Evolutionary conservation across 345 rosid genomes (phyloP).

Genomic region (Turritis glabra): DNA sequence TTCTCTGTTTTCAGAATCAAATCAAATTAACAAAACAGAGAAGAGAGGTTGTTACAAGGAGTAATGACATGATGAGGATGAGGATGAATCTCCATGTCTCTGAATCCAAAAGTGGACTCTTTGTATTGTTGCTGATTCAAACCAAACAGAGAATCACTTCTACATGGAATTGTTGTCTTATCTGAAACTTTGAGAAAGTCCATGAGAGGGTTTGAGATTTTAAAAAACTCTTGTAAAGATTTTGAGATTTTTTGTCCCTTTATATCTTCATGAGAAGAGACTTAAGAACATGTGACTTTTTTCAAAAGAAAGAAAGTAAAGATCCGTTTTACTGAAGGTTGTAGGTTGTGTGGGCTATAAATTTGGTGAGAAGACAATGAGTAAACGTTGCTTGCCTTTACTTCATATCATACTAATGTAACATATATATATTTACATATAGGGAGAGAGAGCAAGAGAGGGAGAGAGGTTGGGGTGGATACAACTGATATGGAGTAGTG

Average conservation of each 20-base stretch:
- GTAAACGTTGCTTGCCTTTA: constrained; percentile 26
- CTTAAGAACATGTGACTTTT: constrained; percentile 25
- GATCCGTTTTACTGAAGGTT: constrained; percentile 22
- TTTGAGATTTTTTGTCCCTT: not conserved
- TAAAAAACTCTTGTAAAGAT: constrained; percentile 1
- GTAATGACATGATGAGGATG: constrained; percentile 29
- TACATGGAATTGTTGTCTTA: constrained; percentile 42
- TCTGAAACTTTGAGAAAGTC: constrained; percentile 45
- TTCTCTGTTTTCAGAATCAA: not conserved
- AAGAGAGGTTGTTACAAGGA: constrained; percentile 32
- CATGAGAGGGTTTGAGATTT: constrained; percentile 31
- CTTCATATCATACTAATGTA: constrained; percentile 13
- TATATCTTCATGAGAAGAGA: constrained; percentile 5
- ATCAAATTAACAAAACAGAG: not conserved
- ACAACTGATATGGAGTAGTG: constrained; percentile 35
- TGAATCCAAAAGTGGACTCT: constrained; percentile 29
- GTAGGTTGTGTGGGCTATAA: constrained; percentile 13
- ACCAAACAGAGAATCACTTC: constrained; percentile 36
- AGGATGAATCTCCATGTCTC: constrained; percentile 40
- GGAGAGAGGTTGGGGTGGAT: constrained; percentile 21
- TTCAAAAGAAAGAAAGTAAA: constrained; percentile 22
- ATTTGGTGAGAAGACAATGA: constrained; percentile 28
- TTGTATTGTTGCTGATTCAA: constrained; percentile 37
- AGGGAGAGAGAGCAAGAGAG: constrained; percentile 4
- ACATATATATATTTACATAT: not conserved